Conservation (phyloP, 352 stramenopile species). For the Phytophthora idaei region DNA sequence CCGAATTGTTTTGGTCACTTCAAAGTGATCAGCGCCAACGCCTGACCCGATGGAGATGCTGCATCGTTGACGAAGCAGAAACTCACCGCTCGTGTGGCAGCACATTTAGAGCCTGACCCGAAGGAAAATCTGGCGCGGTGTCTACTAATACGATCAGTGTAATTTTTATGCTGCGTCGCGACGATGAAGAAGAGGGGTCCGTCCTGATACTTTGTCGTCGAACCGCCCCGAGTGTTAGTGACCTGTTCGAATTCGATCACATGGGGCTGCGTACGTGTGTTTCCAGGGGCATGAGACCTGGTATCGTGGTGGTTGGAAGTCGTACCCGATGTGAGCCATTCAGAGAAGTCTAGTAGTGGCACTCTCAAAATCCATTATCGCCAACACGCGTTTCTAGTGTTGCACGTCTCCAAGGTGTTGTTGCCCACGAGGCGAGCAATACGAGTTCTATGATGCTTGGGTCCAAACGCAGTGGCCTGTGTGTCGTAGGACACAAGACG, state of each 20-base stretch:
- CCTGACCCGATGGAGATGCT: constrained; percentile 9
- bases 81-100: constrained; percentile 7
- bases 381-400: constrained; percentile 4
- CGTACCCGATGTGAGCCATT: constrained; percentile 16
- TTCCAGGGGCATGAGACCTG: background rate
- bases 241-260: constrained; percentile 23
- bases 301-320: constrained; percentile 1
- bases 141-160: constrained; percentile 1
- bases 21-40: constrained; percentile 18
- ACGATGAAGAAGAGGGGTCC: constrained; percentile 4
- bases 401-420: background rate
- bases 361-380: constrained; percentile 21
- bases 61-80: constrained; percentile 20
- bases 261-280: background rate
- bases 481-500: constrained; percentile 9
- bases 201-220: constrained; percentile 4
- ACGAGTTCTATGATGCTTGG: constrained; percentile 8
- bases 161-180: background rate
- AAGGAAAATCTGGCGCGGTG: constrained; percentile 20
- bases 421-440: background rate
- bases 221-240: constrained; percentile 14
- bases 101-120: background rate
- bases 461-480: background rate
- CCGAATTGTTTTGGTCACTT: constrained; percentile 13
- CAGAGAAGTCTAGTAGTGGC: background rate